A percentile compares a stretch with the other conserved stretches of the same genome.
phyloP scores from a whole-genome alignment of 306 rosid genomes.

The Prosopis cineraria region DNA sequence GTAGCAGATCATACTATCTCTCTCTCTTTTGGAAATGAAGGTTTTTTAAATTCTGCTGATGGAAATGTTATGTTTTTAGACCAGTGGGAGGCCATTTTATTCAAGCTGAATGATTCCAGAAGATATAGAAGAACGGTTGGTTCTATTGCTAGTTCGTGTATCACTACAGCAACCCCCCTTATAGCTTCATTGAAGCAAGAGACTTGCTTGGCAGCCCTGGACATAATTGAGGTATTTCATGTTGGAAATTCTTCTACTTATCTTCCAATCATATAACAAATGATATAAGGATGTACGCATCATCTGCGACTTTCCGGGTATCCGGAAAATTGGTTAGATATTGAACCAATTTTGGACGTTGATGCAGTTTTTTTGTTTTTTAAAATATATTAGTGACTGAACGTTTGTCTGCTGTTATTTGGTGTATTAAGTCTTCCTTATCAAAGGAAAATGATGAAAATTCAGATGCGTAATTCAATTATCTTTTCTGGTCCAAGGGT shows the following conservation, averaged over 20 bases:
- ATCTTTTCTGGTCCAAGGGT: constrained; percentile 49
- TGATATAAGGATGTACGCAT: constrained; percentile 6
- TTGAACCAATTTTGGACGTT: constrained; percentile 15
- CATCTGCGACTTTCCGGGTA: constrained; percentile 1
- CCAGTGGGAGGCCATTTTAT: constrained; percentile 68
- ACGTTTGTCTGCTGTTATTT: background rate
- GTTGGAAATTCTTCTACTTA: constrained; percentile 29
- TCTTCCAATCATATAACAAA: background rate
- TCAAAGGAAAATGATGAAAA: background rate
- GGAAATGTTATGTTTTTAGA: constrained; percentile 53
- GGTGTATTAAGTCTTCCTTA: background rate
- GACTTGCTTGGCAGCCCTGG: constrained; percentile 74
- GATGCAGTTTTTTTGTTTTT: constrained; percentile 3
- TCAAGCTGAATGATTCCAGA: constrained; percentile 77
- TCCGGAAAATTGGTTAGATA: background rate
- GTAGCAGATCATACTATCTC: background rate
- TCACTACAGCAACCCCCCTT: constrained; percentile 75
- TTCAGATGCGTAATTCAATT: background rate
- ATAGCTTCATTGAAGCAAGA: constrained; percentile 72
- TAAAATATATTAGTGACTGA: constrained; percentile 1
- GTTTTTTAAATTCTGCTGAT: constrained; percentile 24
- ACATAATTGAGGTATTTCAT: constrained; percentile 77
- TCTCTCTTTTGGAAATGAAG: constrained; percentile 10
- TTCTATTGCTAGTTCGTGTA: constrained; percentile 80
- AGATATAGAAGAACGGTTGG: constrained; percentile 90